phyloP scores from a whole-genome alignment of 176 grass and related monocot species.

The Dendrocalamus sinicus region DNA sequence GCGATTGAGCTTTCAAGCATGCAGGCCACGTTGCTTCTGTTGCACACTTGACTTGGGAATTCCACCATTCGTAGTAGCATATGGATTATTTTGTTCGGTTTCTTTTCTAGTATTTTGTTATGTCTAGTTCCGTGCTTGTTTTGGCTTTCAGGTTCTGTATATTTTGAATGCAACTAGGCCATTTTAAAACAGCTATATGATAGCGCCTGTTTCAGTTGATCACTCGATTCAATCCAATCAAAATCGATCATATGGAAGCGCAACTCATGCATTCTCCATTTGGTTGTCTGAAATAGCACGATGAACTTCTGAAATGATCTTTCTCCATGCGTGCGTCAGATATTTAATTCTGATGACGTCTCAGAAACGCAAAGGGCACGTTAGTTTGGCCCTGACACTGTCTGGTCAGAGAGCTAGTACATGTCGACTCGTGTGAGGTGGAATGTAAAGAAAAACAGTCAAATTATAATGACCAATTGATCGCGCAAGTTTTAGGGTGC shows the following conservation, averaged over 20 bases:
- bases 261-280: neutral
- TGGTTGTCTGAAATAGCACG: neutral
- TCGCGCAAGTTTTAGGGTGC: too few relatives aligned
- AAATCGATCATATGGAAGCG: neutral
- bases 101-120: neutral
- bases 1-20: neutral
- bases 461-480: neutral
- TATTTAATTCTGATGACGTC: neutral
- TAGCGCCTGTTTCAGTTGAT: neutral
- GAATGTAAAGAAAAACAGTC: neutral
- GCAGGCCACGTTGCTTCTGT: neutral
- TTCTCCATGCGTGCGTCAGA: neutral
- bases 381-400: neutral
- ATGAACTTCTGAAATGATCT: neutral
- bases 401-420: neutral
- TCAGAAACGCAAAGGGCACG: neutral
- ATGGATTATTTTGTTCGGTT: neutral
- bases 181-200: neutral
- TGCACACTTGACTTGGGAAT: neutral
- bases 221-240: neutral
- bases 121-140: neutral
- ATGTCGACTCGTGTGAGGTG: neutral
- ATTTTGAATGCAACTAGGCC: neutral
- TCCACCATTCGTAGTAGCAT: neutral
- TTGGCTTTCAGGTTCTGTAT: neutral